These are phyloP conservation scores for Chaetomium globosum DNA, from an alignment of 2,329 filamentous ascomycete species.

Conservation along the genomic window DNA sequence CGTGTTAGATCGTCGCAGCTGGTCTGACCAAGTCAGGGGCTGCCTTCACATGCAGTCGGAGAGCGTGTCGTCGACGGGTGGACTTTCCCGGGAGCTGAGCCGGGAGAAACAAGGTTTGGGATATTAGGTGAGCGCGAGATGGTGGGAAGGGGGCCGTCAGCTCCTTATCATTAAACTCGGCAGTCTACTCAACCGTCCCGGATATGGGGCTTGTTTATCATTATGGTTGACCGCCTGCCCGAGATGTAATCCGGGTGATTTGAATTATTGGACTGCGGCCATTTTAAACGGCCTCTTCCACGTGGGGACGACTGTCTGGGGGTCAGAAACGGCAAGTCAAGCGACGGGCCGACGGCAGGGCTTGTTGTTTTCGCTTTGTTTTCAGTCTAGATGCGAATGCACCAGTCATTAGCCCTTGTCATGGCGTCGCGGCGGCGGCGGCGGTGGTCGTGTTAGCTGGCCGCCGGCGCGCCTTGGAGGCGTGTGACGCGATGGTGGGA, in stretches of 20 bases:
- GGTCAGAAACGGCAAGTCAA: conserved; percentile 9
- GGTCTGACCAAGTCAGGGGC: conserved; percentile 29
- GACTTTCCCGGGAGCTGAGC: conserved; percentile 4
- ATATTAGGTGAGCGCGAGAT: neutral
- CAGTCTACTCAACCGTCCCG: neutral
- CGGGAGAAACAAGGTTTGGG: conserved; percentile 12
- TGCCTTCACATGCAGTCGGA: neutral
- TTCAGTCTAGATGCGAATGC: conserved; percentile 26
- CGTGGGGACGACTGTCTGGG: conserved; percentile 20
- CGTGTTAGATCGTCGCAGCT: conserved; percentile 35
- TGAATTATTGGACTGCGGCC: conserved; percentile 30
- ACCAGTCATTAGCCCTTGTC: conserved; percentile 29
- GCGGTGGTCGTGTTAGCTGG: conserved; percentile 32
- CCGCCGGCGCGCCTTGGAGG: conserved; percentile 25
- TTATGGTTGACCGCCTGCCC: conserved; percentile 31
- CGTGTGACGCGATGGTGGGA: conserved; percentile 29
- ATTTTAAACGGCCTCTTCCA: conserved; percentile 26
- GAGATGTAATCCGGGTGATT: conserved; percentile 24
- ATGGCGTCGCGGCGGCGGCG: conserved; percentile 14
- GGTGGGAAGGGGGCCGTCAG: conserved; percentile 11
- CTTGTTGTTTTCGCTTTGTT: conserved; percentile 24
- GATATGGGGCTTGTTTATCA: conserved; percentile 29
- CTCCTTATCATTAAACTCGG: conserved; percentile 23
- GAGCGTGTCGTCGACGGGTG: neutral
- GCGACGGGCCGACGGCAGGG: conserved; percentile 14